Percentiles rank a stretch among this genome's conserved stretches.
Evolutionary conservation across 2,329 filamentous ascomycete species (phyloP).

Genomic region (Diaporthe aspalathi): DNA sequence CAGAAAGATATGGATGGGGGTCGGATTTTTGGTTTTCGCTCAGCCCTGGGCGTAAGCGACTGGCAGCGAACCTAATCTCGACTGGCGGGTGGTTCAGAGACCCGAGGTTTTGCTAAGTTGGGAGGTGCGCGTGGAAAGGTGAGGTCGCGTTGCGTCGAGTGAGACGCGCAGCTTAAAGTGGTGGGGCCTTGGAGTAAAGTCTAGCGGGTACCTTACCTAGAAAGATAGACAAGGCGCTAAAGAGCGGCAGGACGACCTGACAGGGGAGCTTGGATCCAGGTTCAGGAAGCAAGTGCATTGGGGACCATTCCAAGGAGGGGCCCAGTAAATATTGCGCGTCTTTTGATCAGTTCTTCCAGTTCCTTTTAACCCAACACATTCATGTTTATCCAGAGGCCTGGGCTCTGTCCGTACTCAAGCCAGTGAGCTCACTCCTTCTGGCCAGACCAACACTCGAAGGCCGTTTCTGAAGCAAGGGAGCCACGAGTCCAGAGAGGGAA

Average conservation of each 20-base stretch:
- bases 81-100: background rate
- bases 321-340: constrained; percentile 15
- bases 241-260: background rate
- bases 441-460: background rate
- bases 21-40: no score
- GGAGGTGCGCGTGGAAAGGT: constrained; percentile 17
- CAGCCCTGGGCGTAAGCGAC: background rate
- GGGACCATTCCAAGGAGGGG: constrained; percentile 5
- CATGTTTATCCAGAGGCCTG: background rate
- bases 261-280: constrained; percentile 27
- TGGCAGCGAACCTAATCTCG: no score
- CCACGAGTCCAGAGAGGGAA: background rate
- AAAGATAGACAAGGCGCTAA: constrained; percentile 16
- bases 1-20: background rate
- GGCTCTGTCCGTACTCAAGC: background rate
- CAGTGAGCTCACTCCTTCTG: background rate
- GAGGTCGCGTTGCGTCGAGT: constrained; percentile 31
- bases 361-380: background rate
- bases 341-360: background rate
- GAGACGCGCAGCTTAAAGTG: constrained; percentile 37
- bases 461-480: constrained; percentile 7
- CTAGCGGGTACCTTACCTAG: background rate
- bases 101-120: background rate
- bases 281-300: constrained; percentile 9
- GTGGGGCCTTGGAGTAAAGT: constrained; percentile 16